These are phyloP conservation scores for Botrytis hyacinthi DNA, from an alignment of 2,329 filamentous ascomycete genomes.

Conservation along the genomic window DNA sequence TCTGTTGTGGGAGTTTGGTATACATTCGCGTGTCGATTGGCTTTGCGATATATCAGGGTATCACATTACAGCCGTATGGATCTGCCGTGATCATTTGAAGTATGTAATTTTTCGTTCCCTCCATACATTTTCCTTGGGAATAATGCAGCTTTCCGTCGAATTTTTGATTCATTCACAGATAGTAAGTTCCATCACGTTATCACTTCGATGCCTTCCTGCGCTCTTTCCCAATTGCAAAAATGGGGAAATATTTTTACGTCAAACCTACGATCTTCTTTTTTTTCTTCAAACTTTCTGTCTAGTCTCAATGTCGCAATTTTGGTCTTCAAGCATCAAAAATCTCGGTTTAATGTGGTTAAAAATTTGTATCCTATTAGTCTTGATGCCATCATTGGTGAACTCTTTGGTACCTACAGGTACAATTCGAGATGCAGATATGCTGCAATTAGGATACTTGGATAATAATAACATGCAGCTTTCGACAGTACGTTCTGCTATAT, in stretches of 20 bases:
- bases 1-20: neutral
- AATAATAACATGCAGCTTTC: conserved; percentile 64
- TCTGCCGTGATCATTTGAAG: neutral
- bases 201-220: neutral
- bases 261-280: too few relatives aligned
- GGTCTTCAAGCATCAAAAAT: neutral
- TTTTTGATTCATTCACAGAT: neutral
- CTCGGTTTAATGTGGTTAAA: neutral
- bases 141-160: neutral
- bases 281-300: neutral
- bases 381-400: conserved; percentile 24
- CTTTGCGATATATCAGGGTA: neutral
- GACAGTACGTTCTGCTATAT: conserved; percentile 51
- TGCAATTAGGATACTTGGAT: conserved; percentile 42
- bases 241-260: neutral
- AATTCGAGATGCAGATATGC: conserved; percentile 36
- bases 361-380: neutral
- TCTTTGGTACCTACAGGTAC: conserved; percentile 27
- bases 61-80: neutral
- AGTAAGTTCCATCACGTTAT: neutral
- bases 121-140: neutral
- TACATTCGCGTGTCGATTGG: neutral
- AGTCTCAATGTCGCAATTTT: neutral
- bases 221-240: neutral
- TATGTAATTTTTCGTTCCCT: neutral